Percentiles rank a stretch among this genome's conserved stretches.
Evolutionary conservation across 352 stramenopile species (phyloP).

Genomic region (Phytophthora aleatoria): DNA sequence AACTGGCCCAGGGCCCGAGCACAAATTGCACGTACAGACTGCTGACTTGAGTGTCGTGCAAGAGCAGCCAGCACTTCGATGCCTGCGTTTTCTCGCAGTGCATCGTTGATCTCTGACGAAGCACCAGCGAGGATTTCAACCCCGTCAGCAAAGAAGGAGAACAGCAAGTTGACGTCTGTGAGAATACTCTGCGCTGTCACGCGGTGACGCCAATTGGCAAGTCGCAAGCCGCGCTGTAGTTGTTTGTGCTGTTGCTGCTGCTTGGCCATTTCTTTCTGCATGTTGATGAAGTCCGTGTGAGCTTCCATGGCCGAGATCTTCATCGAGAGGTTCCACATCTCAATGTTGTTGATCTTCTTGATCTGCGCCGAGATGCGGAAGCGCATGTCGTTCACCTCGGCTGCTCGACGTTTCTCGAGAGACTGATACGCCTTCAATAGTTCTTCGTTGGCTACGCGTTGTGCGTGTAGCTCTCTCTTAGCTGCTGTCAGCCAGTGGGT

Average conservation of each 20-base stretch:
- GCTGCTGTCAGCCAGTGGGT: conserved; percentile 73
- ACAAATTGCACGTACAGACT: conserved; percentile 46
- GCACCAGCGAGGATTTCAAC: conserved; percentile 59
- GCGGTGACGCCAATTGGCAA: conserved; percentile 78
- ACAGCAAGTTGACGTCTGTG: conserved; percentile 67
- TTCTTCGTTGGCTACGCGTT: conserved; percentile 75
- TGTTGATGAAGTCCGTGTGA: conserved; percentile 51
- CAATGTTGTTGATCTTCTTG: conserved; percentile 70
- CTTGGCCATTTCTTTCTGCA: conserved; percentile 46
- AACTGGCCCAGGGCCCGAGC: conserved; percentile 60
- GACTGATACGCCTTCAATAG: conserved; percentile 64
- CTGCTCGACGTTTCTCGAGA: conserved; percentile 71
- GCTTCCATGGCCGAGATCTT: conserved; percentile 73
- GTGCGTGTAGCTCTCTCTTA: conserved; percentile 64
- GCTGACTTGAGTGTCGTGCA: conserved; percentile 44
- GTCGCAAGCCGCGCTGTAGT: conserved; percentile 61
- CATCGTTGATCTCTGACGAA: conserved; percentile 49
- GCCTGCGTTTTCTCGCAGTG: conserved; percentile 58
- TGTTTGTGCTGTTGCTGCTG: conserved; percentile 64
- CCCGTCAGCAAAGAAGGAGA: conserved; percentile 72
- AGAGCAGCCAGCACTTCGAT: conserved; percentile 68
- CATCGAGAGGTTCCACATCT: conserved; percentile 85
- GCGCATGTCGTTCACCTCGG: conserved; percentile 81
- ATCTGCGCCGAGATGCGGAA: conserved; percentile 75
- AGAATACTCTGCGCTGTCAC: conserved; percentile 68